phyloP scores from a whole-genome alignment of 139 green algal genomes.

The Chlorella sp. region DNA sequence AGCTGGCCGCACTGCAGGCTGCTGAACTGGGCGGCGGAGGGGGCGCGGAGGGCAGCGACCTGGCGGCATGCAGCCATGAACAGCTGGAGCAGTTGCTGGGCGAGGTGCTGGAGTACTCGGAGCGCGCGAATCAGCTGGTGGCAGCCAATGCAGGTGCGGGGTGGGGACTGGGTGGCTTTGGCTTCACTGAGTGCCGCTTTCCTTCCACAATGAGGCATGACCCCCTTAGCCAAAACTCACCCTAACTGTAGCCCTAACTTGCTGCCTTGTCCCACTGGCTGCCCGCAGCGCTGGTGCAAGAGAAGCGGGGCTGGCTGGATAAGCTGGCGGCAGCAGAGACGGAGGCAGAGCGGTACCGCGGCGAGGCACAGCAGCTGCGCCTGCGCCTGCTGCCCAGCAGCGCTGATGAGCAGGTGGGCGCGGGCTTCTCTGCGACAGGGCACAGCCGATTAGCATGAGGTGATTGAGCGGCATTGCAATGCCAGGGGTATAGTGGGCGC shows the following conservation, averaged over 20 bases:
- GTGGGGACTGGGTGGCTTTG: not conserved
- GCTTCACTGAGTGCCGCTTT: too few relatives aligned
- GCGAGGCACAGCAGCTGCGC: not conserved
- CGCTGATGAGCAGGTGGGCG: not conserved
- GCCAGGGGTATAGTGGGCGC: too few relatives aligned
- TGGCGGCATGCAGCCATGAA: not conserved
- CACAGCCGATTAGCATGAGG: too few relatives aligned
- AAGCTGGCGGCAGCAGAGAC: not conserved
- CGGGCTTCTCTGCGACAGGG: too few relatives aligned
- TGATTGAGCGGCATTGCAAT: too few relatives aligned
- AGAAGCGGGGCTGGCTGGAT: constrained; percentile 28
- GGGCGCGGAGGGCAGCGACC: too few relatives aligned
- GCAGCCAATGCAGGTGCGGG: constrained; percentile 16
- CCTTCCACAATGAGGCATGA: too few relatives aligned
- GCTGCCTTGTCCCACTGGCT: not conserved
- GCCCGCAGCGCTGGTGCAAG: constrained; percentile 3
- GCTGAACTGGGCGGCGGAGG: not conserved
- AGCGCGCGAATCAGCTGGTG: not conserved
- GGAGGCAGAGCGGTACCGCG: not conserved
- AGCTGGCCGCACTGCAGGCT: not conserved
- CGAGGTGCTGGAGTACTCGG: constrained; percentile 4
- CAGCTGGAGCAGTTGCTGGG: constrained; percentile 6
- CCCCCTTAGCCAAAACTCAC: too few relatives aligned
- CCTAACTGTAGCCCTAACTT: not conserved
- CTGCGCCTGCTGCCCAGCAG: constrained; percentile 6